These are phyloP conservation scores for Neckera pumila DNA, from an alignment of 225 moss, liverwort and hornwort genomes.

Conservation along the genomic window DNA sequence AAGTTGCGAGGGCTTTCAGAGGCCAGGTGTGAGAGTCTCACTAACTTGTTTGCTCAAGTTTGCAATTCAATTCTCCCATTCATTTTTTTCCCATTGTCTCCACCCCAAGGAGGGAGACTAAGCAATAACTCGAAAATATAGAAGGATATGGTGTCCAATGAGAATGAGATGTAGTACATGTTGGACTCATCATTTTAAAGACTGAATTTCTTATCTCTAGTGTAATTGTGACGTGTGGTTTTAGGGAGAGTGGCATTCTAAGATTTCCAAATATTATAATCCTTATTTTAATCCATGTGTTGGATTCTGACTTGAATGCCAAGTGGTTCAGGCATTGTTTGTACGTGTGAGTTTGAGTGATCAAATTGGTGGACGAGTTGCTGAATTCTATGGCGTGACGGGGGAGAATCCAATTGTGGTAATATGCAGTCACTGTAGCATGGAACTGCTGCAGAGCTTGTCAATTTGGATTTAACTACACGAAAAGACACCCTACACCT, in stretches of 20 bases:
- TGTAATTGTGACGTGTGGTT: not conserved
- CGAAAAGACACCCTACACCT: not conserved
- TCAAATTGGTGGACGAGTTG: constrained; percentile 8
- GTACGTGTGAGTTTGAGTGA: constrained; percentile 13
- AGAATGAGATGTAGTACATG: not conserved
- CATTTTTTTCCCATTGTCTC: not conserved
- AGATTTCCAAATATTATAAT: not conserved
- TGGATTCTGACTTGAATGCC: not conserved
- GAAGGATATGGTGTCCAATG: not conserved
- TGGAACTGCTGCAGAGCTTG: not conserved
- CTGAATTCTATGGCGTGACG: constrained; percentile 26
- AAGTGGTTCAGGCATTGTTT: constrained; percentile 21
- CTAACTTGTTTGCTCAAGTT: not conserved
- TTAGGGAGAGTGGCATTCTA: not conserved
- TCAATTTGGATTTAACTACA: not conserved
- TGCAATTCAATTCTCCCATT: not conserved
- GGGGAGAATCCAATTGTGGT: constrained; percentile 27
- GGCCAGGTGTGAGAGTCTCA: constrained; percentile 16
- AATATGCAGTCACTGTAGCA: not conserved
- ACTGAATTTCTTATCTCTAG: not conserved
- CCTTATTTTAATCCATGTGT: not conserved
- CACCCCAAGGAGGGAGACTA: not conserved
- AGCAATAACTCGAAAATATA: not conserved
- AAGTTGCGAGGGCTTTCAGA: constrained; percentile 22
- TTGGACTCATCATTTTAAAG: not conserved